These are phyloP conservation scores for Daldinia caldariorum DNA, from an alignment of 495 filamentous ascomycete genomes.

Conservation along the genomic window DNA sequence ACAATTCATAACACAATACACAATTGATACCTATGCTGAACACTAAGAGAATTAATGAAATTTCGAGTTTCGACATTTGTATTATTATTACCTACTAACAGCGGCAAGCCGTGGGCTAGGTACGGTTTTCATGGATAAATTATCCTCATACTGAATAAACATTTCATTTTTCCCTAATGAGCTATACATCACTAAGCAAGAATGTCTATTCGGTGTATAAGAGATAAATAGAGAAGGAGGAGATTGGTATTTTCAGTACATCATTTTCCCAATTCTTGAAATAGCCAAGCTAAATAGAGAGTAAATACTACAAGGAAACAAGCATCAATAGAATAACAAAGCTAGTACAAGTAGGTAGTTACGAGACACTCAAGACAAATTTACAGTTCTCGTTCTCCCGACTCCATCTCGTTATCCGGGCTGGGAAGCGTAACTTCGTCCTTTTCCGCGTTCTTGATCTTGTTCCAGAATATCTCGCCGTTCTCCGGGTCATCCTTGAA, in stretches of 20 bases:
- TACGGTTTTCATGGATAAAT: no score
- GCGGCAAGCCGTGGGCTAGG: no score
- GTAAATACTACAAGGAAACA: background rate
- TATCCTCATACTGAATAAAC: no score
- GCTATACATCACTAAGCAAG: no score
- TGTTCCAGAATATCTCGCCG: slow-evolving; percentile 64
- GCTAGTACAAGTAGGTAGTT: background rate
- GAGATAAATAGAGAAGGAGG: no score
- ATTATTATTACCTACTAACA: no score
- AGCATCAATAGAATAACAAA: background rate
- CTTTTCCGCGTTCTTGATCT: slow-evolving; percentile 63
- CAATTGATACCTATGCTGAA: no score
- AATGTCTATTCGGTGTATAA: no score
- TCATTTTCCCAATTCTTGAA: background rate
- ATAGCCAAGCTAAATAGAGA: background rate
- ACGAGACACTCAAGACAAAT: background rate
- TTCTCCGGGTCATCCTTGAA: slow-evolving; percentile 64
- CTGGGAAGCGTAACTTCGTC: slow-evolving; percentile 53
- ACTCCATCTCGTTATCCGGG: slow-evolving; percentile 1
- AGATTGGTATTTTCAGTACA: background rate
- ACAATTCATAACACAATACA: no score
- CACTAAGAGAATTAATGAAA: no score
- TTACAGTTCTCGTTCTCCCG: slow-evolving; percentile 37
- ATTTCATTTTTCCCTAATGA: no score
- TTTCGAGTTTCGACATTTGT: no score